phyloP scores from a whole-genome alignment of 2,329 filamentous ascomycete genomes.

The Colletotrichum truncatum region DNA sequence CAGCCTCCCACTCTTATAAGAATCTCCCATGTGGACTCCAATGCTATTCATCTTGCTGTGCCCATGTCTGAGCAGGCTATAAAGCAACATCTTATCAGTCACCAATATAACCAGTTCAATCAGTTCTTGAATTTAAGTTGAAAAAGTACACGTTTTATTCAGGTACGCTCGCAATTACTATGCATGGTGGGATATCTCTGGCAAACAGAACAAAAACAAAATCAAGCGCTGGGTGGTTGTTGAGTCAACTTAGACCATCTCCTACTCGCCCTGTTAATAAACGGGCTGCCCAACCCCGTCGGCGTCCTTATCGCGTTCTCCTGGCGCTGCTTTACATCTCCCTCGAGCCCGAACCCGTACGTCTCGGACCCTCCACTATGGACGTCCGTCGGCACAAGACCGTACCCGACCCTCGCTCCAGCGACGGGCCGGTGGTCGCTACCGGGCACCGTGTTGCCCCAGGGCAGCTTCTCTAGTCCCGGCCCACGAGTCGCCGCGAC shows the following conservation, averaged over 20 bases:
- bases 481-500: slow-evolving; percentile 48
- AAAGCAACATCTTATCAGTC: no score
- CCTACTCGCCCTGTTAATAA: slow-evolving; percentile 7
- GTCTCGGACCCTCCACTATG: slow-evolving; percentile 33
- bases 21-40: no score
- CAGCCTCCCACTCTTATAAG: no score
- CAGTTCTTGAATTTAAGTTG: no score
- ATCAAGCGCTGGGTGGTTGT: neutral
- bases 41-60: no score
- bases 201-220: neutral
- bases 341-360: slow-evolving; percentile 42
- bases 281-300: slow-evolving; percentile 16
- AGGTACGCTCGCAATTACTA: neutral
- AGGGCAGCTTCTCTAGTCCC: slow-evolving; percentile 43
- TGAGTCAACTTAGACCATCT: slow-evolving; percentile 20
- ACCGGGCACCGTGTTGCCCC: slow-evolving; percentile 23
- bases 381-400: slow-evolving; percentile 29
- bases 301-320: slow-evolving; percentile 18
- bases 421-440: slow-evolving; percentile 22
- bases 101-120: accelerated
- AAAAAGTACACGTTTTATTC: neutral
- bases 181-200: neutral
- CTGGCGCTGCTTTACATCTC: slow-evolving; percentile 36
- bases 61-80: no score
- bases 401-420: slow-evolving; percentile 29